phyloP scores from a whole-genome alignment of 768 basidiomycete species.

The Multifurca ochricompacta region DNA sequence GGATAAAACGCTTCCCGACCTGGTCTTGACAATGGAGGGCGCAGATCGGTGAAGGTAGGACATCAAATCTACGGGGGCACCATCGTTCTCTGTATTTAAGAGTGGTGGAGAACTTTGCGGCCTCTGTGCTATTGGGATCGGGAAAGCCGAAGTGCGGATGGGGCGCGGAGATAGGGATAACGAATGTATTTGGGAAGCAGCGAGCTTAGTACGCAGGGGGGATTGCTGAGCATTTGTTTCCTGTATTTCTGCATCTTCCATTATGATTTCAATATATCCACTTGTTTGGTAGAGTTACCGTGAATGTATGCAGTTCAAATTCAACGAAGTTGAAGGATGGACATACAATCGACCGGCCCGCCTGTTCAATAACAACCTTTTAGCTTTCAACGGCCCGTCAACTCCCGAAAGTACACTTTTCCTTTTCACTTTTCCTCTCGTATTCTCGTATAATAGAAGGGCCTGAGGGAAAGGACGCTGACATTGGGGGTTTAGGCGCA shows the following conservation, averaged over 20 bases:
- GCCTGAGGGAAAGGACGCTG: no score
- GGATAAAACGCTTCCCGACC: slow-evolving; percentile 75
- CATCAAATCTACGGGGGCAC: slow-evolving; percentile 41
- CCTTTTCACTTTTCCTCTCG: no score
- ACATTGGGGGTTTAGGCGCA: no score
- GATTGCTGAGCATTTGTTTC: neutral
- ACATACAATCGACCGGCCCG: no score
- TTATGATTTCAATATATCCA: neutral
- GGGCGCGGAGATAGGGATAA: neutral
- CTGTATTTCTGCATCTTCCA: neutral
- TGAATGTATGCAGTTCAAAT: neutral
- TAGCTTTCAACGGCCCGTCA: no score
- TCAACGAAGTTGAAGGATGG: no score
- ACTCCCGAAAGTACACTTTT: no score
- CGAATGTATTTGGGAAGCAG: neutral
- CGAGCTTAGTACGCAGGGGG: neutral
- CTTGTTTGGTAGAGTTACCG: neutral
- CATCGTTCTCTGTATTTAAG: neutral
- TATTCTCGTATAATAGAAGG: no score
- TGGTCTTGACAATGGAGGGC: slow-evolving; percentile 71
- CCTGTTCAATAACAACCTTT: no score
- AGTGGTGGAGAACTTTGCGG: slow-evolving; percentile 10
- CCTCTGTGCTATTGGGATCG: slow-evolving; percentile 1
- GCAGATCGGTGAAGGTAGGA: slow-evolving; percentile 56
- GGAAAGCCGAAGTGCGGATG: neutral